Evolutionary conservation across 1,284 basidiomycete genomes (phyloP).

Genomic region (Apiotrichum gracile): DNA sequence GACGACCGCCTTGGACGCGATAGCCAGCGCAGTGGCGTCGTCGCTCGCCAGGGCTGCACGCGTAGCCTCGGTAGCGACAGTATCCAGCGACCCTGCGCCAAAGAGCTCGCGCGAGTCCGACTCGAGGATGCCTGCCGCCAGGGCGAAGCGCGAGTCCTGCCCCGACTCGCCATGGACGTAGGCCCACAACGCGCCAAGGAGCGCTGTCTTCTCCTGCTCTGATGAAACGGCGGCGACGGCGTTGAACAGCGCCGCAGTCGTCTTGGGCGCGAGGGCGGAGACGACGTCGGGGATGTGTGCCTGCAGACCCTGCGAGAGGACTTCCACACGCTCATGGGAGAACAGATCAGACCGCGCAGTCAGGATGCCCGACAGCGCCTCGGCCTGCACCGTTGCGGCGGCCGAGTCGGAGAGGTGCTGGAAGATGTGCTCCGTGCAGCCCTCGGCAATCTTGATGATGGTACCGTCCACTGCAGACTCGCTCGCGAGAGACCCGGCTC

Average conservation of each 20-base stretch:
- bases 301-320: conserved; percentile 16
- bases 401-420: neutral
- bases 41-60: conserved; percentile 23
- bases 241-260: conserved; percentile 15
- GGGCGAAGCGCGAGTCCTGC: conserved; percentile 19
- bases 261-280: conserved; percentile 9
- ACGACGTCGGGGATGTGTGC: conserved; percentile 17
- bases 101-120: conserved; percentile 10
- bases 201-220: conserved; percentile 1
- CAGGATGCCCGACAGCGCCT: conserved; percentile 19
- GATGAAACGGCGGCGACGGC: conserved; percentile 5
- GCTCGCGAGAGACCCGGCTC: neutral
- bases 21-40: conserved; percentile 12
- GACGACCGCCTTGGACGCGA: conserved; percentile 13
- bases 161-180: conserved; percentile 12
- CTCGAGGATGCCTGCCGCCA: conserved; percentile 10
- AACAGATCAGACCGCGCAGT: conserved; percentile 13
- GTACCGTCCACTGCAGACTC: conserved; percentile 4
- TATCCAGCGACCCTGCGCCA: conserved; percentile 21
- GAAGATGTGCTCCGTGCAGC: conserved; percentile 15
- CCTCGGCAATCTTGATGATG: conserved; percentile 15
- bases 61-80: conserved; percentile 27
- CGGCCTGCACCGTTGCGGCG: neutral
- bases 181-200: conserved; percentile 9
- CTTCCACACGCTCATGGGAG: conserved; percentile 11